A percentile compares a stretch with the other conserved stretches of the same genome.
Evolutionary conservation across 257 asterid genomes (phyloP).

Genomic region (Rhazya stricta): DNA sequence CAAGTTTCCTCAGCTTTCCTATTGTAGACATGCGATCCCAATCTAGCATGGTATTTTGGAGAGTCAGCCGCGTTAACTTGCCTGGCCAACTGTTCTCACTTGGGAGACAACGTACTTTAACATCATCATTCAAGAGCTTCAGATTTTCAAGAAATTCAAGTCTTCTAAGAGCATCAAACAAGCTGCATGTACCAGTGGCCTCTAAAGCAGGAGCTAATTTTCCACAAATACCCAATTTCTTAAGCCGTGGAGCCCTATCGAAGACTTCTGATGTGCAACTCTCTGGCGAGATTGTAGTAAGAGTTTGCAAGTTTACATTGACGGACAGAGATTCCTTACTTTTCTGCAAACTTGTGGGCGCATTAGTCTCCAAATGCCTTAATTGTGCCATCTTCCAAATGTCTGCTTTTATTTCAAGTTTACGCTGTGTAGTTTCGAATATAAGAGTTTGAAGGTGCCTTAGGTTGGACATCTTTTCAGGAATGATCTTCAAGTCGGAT

Average conservation of each 20-base stretch:
- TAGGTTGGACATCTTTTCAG: conserved; percentile 4
- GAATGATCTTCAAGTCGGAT: conserved; percentile 1
- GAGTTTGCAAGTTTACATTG: conserved; percentile 6
- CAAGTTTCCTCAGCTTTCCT: conserved; percentile 7
- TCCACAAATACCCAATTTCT: conserved; percentile 16
- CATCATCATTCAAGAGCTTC: conserved; percentile 10
- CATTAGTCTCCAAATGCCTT: conserved; percentile 37
- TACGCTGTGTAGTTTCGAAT: conserved; percentile 8
- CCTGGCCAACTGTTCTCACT: conserved; percentile 11
- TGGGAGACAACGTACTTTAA: conserved; percentile 1
- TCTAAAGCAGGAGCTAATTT: neutral
- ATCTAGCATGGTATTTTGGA: conserved; percentile 10
- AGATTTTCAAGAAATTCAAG: conserved; percentile 8
- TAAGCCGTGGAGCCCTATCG: conserved; percentile 6
- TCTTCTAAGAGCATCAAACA: neutral
- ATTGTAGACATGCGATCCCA: neutral
- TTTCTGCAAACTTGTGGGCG: conserved; percentile 19
- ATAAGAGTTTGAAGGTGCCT: conserved; percentile 18
- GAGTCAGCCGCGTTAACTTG: conserved; percentile 17
- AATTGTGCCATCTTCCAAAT: conserved; percentile 39
- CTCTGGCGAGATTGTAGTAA: neutral
- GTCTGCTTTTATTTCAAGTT: conserved; percentile 25
- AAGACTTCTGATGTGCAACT: conserved; percentile 2
- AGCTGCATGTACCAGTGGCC: too few species aligned
- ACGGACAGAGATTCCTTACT: neutral